A percentile compares a stretch with the other conserved stretches of the same genome.
phyloP scores from a whole-genome alignment of 768 basidiomycete species.

The Podaxis carcinomalis region DNA sequence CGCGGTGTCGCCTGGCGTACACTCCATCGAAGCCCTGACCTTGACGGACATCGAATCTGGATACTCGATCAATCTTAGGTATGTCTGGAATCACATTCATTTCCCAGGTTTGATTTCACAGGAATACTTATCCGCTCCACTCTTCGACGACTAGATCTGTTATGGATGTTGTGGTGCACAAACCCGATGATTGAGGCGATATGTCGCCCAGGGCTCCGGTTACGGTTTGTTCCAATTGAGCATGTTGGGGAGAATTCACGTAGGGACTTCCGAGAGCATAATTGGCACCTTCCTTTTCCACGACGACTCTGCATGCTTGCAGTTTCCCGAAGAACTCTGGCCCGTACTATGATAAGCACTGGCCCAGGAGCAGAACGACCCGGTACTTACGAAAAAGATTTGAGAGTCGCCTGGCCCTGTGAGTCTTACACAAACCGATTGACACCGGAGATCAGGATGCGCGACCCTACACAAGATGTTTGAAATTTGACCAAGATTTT shows the following conservation, averaged over 20 bases:
- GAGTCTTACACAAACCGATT: background rate
- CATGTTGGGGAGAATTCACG: too few relatives aligned
- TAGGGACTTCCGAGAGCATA: background rate
- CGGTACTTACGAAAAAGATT: background rate
- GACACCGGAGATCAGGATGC: background rate
- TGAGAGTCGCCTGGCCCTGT: background rate
- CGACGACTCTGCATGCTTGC: background rate
- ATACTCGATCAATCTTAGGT: constrained; percentile 73
- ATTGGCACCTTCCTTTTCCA: background rate
- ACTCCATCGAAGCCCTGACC: constrained; percentile 66
- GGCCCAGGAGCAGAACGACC: background rate
- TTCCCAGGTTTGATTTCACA: background rate
- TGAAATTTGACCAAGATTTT: background rate
- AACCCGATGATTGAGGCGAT: constrained; percentile 29
- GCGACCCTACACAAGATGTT: background rate
- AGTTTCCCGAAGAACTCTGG: background rate
- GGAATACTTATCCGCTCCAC: constrained; percentile 5
- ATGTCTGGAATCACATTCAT: constrained; percentile 16
- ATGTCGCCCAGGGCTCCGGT: background rate
- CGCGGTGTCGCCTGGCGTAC: constrained; percentile 75
- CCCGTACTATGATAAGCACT: background rate
- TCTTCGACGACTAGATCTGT: constrained; percentile 46
- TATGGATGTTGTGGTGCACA: constrained; percentile 72
- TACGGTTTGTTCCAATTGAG: background rate
- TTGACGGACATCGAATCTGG: constrained; percentile 75